Conservation (phyloP, 768 basidiomycete genomes). For the Boletus fagicola region DNA sequence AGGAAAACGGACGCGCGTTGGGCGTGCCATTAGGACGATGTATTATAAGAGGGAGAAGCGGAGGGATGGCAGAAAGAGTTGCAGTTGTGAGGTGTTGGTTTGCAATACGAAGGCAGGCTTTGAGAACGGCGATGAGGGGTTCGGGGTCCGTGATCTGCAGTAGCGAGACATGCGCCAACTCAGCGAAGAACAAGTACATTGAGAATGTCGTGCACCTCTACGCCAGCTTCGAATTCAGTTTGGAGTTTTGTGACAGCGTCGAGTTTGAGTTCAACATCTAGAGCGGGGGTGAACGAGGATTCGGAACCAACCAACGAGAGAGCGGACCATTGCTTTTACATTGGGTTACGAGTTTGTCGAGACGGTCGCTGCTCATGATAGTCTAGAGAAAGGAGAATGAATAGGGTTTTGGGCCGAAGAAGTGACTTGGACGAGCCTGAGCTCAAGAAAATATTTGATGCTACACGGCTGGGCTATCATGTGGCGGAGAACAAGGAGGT, state of each 20-base stretch:
- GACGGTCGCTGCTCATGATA: conserved; percentile 53
- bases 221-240: conserved; percentile 65
- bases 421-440: conserved; percentile 20
- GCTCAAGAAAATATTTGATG: conserved; percentile 21
- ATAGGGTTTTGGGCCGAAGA: conserved; percentile 7
- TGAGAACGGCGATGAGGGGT: conserved; percentile 63
- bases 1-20: conserved; percentile 41
- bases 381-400: conserved; percentile 19
- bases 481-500: conserved; percentile 16
- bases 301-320: conserved; percentile 6
- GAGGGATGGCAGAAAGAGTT: conserved; percentile 66
- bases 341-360: conserved; percentile 62
- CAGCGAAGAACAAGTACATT: conserved; percentile 11
- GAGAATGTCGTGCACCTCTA: conserved; percentile 51
- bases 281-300: conserved; percentile 9
- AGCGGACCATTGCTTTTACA: conserved; percentile 62
- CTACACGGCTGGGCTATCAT: conserved; percentile 16
- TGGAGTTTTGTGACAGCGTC: conserved; percentile 81
- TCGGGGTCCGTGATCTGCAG: conserved; percentile 72
- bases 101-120: conserved; percentile 71
- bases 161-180: conserved; percentile 12
- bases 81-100: conserved; percentile 83
- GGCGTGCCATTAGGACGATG: conserved; percentile 35
- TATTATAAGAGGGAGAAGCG: conserved; percentile 63
- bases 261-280: conserved; percentile 79